Evolutionary conservation across 1,139 yeast species (phyloP).

Genomic region (Suhomyces anneliseae): DNA sequence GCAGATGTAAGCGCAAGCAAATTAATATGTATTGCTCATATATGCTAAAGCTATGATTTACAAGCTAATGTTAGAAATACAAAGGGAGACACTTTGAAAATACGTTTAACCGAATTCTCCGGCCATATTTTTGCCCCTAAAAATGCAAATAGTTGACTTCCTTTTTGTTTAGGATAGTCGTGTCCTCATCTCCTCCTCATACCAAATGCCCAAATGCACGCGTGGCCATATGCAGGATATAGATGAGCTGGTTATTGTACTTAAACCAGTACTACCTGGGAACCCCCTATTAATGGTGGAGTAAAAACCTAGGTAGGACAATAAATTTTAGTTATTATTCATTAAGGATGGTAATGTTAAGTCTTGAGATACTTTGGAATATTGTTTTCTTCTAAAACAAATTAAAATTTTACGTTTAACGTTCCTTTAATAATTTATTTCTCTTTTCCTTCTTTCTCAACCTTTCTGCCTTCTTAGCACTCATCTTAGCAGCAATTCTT

Average conservation of each 20-base stretch:
- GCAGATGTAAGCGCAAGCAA: constrained; percentile 21
- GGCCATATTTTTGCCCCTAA: not conserved
- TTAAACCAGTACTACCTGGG: not conserved
- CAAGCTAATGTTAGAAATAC: not conserved
- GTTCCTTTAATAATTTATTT: constrained; percentile 73
- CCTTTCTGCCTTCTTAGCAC: constrained; percentile 76
- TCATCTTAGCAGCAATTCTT: constrained; percentile 69
- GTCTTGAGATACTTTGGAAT: too few relatives aligned
- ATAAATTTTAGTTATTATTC: too few relatives aligned
- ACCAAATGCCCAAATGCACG: not conserved
- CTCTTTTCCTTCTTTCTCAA: constrained; percentile 79
- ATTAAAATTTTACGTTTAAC: constrained; percentile 23
- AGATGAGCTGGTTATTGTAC: constrained; percentile 6
- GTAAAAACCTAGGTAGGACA: too few relatives aligned
- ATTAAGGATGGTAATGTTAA: too few relatives aligned
- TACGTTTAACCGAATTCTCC: not conserved
- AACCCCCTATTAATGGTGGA: too few relatives aligned
- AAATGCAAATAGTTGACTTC: not conserved
- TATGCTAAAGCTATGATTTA: constrained; percentile 4
- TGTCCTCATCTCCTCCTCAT: too few relatives aligned
- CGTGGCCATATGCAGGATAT: constrained; percentile 3
- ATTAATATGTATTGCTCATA: constrained; percentile 3
- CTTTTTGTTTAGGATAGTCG: too few relatives aligned
- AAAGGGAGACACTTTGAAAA: not conserved
- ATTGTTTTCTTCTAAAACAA: too few relatives aligned